Evolutionary conservation across 1,139 yeast genomes (phyloP), one percentile per base, ranked within the genome.

Genomic region (Barnettozyma hawaiiensis): DNA sequence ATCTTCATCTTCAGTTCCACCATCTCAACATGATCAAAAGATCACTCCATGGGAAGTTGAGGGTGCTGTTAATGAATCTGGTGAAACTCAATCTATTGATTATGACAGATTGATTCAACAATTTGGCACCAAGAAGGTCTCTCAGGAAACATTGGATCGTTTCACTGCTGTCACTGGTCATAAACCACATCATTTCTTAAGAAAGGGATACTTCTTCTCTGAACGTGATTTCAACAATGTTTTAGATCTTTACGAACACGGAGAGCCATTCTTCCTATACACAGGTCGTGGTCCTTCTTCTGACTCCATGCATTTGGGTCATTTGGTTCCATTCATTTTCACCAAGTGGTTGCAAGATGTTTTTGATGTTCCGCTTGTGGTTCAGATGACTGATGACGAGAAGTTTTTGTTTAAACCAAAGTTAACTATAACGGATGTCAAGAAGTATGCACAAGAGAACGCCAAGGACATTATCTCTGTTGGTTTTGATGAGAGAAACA

Each of bases 11-110:
- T 1, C 35, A 22, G 8, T 36, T 3, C 12, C 31, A 9, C 26
- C 26, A 26, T 3, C 37, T 3, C 15, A 34, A n/a, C 24, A 23
- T 4, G 90, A 79, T 44, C 95, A 85, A 63, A 73, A 71, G 41
- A 77, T 94, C 52, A 94, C 98, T 0, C 98, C 98, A 37, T 92
- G 98, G 97, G 97, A 92, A 62, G 99, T 94, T 22, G 96, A 86
- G 65, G 99, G 98, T 47, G 98, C 97, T 4, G 95, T 90, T 37
- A 96, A 86, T 41, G 95, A 89, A 57, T 14, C 36, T 20, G 99
- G 99, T 39, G 71, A 83, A 58, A 77, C 85, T 18, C 89, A 84
- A 61, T 90, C 81, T 27, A 90, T 92, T 52, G 97, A 92, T 66
- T 92, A 92, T 64, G 92, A 85, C 49, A 86, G 86, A 65, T 73